These are phyloP conservation scores for Melaleuca quinquenervia DNA, from an alignment of 345 rosid species.

Conservation along the genomic window DNA sequence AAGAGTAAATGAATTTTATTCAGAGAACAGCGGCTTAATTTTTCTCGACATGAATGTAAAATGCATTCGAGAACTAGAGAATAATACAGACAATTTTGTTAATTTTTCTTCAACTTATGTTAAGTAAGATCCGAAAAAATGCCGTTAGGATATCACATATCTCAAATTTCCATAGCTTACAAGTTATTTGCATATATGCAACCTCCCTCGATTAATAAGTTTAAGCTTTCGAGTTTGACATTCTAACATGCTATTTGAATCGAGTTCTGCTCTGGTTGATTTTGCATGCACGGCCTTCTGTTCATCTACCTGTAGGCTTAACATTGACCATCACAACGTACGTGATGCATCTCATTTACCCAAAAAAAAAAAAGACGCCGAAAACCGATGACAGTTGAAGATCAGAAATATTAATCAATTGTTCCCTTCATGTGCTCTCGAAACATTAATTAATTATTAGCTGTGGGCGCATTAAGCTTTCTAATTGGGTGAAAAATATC, in stretches of 20 bases:
- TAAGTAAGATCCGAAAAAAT: background rate
- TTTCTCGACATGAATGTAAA: background rate
- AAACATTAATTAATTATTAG: background rate
- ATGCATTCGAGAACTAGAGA: background rate
- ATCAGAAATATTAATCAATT: background rate
- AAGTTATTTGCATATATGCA: background rate
- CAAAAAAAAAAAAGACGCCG: background rate
- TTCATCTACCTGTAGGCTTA: background rate
- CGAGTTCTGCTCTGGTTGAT: fast-evolving
- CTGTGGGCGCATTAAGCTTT: background rate
- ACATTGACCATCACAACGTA: background rate
- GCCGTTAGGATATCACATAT: background rate
- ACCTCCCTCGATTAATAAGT: background rate
- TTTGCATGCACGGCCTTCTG: fast-evolving
- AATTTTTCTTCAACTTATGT: background rate
- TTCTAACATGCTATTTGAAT: background rate
- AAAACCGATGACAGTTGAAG: background rate
- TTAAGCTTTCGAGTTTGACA: background rate
- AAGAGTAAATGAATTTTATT: background rate
- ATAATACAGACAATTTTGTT: background rate
- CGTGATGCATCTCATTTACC: background rate
- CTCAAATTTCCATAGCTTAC: background rate
- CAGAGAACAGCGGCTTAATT: background rate
- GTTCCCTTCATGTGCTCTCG: background rate
- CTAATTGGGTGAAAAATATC: background rate